Percentiles rank a stretch among this genome's conserved stretches.
Conservation (phyloP, 2,329 filamentous ascomycete species). For the Trichoderma endophyticum region DNA sequence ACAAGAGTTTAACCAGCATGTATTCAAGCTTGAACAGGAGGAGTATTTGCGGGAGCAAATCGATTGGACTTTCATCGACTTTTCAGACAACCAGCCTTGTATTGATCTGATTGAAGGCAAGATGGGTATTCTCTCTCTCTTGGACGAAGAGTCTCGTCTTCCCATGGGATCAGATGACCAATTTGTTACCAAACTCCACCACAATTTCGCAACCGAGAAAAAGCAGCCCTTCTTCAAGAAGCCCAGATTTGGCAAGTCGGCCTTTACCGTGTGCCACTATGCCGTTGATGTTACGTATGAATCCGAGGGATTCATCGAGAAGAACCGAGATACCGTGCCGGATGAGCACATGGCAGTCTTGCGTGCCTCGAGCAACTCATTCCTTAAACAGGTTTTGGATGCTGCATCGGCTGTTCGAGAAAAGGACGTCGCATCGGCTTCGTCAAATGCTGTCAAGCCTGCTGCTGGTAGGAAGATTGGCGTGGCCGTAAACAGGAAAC, state of each 20-base stretch:
- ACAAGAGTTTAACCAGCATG: constrained; percentile 98
- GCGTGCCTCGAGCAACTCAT: constrained; percentile 76
- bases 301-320: constrained; percentile 98
- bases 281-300: constrained; percentile 98
- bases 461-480: constrained; percentile 81
- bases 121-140: constrained; percentile 82
- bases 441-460: constrained; percentile 72
- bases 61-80: constrained; percentile 99
- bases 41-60: constrained; percentile 96
- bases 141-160: constrained; percentile 93
- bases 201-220: constrained; percentile 87
- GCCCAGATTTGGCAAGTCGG: constrained; percentile 92
- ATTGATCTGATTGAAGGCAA: constrained; percentile 98
- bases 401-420: constrained; percentile 84
- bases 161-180: constrained; percentile 98
- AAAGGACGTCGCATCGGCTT: constrained; percentile 69
- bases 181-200: constrained; percentile 93
- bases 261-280: constrained; percentile 98
- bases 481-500: constrained; percentile 91
- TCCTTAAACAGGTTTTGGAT: constrained; percentile 79
- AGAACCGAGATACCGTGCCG: constrained; percentile 97
- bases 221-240: constrained; percentile 98
- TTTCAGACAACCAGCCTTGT: constrained; percentile 98
- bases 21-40: constrained; percentile 98
- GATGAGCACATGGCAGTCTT: constrained; percentile 97